Evolutionary conservation across 352 stramenopile genomes (phyloP).

Genomic region (Stramenopiles sp.): DNA sequence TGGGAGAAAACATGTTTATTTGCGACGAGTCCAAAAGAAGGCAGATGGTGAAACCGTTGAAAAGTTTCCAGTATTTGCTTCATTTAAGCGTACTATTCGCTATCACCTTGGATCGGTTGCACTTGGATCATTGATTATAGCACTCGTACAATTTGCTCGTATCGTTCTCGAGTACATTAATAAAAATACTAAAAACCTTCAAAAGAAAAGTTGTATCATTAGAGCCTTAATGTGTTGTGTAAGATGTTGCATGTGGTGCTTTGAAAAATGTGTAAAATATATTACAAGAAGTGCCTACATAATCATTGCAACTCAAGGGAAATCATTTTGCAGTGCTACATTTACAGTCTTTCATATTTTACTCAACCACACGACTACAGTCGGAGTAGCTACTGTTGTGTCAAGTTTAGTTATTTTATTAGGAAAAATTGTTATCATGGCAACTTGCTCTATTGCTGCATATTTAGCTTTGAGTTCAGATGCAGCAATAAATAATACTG

Average conservation of each 20-base stretch:
- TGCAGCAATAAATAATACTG: constrained; percentile 46
- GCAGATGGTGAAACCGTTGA: constrained; percentile 37
- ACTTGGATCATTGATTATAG: constrained; percentile 84
- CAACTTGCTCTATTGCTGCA: constrained; percentile 32
- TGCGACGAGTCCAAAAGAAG: constrained; percentile 25
- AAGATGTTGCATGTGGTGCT: constrained; percentile 80
- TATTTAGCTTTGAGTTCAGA: constrained; percentile 34
- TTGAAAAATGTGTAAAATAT: constrained; percentile 82
- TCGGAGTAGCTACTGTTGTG: constrained; percentile 60
- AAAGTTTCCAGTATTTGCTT: constrained; percentile 32
- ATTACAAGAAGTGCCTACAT: constrained; percentile 93
- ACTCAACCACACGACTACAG: constrained; percentile 57
- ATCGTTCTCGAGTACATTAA: constrained; percentile 70
- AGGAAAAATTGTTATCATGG: constrained; percentile 59
- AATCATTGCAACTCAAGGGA: constrained; percentile 45
- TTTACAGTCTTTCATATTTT: constrained; percentile 79
- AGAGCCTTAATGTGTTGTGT: constrained; percentile 55
- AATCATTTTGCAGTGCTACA: constrained; percentile 50
- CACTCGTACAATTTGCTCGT: constrained; percentile 80
- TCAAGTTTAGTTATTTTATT: constrained; percentile 65
- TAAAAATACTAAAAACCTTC: constrained; percentile 57
- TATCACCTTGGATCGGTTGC: constrained; percentile 87
- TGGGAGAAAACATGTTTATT: background rate
- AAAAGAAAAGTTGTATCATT: constrained; percentile 43
- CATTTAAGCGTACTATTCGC: constrained; percentile 47